phyloP scores from a whole-genome alignment of 345 rosid species.

The Hirschfeldia incana region DNA sequence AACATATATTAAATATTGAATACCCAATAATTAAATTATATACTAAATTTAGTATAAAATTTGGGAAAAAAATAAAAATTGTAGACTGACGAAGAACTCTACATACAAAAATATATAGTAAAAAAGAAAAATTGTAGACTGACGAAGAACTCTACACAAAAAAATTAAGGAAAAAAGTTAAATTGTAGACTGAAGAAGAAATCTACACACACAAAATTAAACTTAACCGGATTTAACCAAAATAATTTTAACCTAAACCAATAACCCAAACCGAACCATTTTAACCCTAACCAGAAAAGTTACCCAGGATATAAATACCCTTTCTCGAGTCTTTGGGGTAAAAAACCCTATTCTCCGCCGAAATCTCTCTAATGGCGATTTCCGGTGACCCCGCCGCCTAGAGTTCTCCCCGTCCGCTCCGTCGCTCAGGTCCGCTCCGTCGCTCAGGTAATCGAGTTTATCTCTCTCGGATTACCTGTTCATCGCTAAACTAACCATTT shows the following conservation, averaged over 20 bases:
- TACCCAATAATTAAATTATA: no score
- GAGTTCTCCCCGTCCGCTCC: neutral
- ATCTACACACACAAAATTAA: neutral
- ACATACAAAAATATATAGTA: no score
- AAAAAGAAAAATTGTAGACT: neutral
- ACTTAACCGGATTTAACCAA: neutral
- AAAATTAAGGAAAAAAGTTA: no score
- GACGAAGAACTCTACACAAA: neutral
- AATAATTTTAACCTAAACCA: neutral
- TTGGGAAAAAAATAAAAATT: neutral
- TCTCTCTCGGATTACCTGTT: neutral
- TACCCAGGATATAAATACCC: neutral
- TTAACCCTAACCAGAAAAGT: neutral
- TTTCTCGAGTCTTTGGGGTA: neutral
- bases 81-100: neutral
- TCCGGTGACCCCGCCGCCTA: neutral
- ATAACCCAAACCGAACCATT: neutral
- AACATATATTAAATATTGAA: no score
- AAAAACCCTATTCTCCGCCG: neutral
- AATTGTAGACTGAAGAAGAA: neutral
- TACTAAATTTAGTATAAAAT: no score
- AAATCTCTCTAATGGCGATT: neutral
- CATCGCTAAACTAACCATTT: neutral
- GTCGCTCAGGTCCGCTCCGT: neutral
- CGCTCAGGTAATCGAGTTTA: neutral